phyloP scores from a whole-genome alignment of 306 rosid species.

The Malus sieversii region DNA sequence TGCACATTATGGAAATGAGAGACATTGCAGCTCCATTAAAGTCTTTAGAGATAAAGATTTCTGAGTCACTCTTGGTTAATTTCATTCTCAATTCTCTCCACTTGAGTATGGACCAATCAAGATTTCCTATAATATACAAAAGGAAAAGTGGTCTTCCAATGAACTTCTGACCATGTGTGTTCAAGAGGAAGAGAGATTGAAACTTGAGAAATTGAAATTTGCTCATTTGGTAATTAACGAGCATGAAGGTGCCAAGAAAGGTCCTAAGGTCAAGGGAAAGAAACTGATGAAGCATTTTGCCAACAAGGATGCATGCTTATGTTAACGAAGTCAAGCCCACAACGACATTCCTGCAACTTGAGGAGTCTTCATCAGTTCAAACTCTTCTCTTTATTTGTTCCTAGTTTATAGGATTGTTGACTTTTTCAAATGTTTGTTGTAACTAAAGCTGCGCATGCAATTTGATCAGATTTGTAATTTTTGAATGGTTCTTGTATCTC shows the following conservation, averaged over 20 bases:
- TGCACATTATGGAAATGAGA: not conserved
- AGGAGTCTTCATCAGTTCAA: no score
- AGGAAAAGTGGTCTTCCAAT: slow-evolving; percentile 1
- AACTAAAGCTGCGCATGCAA: no score
- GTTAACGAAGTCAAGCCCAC: no score
- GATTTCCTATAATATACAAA: not conserved
- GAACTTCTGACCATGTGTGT: slow-evolving; percentile 1
- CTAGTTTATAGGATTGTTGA: no score
- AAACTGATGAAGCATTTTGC: no score
- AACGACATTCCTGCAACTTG: no score
- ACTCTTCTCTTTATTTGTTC: no score
- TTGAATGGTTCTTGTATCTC: no score
- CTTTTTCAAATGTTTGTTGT: no score
- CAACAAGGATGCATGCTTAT: no score
- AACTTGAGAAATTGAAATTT: not conserved
- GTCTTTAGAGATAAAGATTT: not conserved
- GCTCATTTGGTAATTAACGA: not conserved
- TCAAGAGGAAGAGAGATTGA: slow-evolving; percentile 5
- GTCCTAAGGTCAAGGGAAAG: no score
- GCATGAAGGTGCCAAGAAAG: not conserved
- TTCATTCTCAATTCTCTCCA: not conserved
- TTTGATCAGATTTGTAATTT: no score
- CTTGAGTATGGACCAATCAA: not conserved
- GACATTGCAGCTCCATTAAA: not conserved
- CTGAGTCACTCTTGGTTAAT: not conserved